These are phyloP conservation scores for Paecilomyces dactylethromorphus DNA, from an alignment of 2,329 filamentous ascomycete species.

Conservation along the genomic window DNA sequence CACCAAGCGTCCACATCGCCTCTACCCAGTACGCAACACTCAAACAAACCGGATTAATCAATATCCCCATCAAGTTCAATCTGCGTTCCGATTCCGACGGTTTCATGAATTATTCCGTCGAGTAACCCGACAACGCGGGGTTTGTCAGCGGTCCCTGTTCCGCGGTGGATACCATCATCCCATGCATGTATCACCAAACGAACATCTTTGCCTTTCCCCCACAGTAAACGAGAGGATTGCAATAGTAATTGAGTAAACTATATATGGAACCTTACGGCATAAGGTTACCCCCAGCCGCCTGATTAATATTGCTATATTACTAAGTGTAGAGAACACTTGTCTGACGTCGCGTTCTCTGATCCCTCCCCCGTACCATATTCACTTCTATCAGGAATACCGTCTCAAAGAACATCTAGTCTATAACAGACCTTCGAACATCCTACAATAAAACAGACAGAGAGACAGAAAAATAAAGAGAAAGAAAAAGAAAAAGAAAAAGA, in stretches of 20 bases:
- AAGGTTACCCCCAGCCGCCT: too few species aligned
- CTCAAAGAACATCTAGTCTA: too few species aligned
- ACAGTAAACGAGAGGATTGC: not conserved
- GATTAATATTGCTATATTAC: not conserved
- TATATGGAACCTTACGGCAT: not conserved
- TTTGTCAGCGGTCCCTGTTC: not conserved
- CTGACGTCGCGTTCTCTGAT: not conserved
- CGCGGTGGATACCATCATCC: not conserved
- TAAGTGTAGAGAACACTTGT: not conserved
- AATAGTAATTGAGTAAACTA: not conserved
- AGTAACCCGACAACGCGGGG: not conserved
- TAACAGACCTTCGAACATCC: too few species aligned
- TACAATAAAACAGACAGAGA: not conserved
- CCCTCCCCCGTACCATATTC: too few species aligned
- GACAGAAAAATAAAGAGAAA: not conserved
- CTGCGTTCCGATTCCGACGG: not conserved
- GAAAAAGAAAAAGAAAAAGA: not conserved
- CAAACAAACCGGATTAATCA: not conserved
- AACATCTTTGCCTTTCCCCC: not conserved
- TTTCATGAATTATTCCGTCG: not conserved
- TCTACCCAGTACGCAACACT: not conserved
- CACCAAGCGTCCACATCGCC: not conserved
- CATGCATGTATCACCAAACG: not conserved
- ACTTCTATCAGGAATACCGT: not conserved
- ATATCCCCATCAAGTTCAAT: not conserved